Evolutionary conservation across 225 moss, liverwort and hornwort species (phyloP), one percentile per base, ranked within the genome.

Genomic region (Physcomitrellopsis africana): DNA sequence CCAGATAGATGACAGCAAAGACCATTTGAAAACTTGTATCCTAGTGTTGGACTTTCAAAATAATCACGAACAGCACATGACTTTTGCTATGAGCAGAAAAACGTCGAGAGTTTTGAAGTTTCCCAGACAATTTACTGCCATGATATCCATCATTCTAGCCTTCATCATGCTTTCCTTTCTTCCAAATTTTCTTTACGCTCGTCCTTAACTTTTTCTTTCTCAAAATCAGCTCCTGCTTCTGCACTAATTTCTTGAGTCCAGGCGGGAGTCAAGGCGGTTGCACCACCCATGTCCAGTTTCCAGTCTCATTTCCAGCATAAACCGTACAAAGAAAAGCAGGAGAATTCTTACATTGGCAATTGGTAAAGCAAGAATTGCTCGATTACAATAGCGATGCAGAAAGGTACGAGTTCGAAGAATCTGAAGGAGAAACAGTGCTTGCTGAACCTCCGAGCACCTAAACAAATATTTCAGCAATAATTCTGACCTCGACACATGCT

Each of bases 171-270:
- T 66, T 62, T 9, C 32, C 53, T n/a, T 65, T 46, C 57, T 65
- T 75, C 22, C 67, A 65, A 0, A 70, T 77, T 67, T 83, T 86
- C 60, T 32, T 74, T 14, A 51, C 26, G n/a, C 68, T 72, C 77
- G 59, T 69, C 23, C 52, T 32, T 14, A 37, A 83, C 83, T 11
- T 77, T 70, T 18, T 89, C 84, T 13, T 78, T 70, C 5, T 80
- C 74, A 49, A 89, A 89, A 51, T 89, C 86, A 27, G 77, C 77
- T 41, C 86, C 89, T 64, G 89, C 86, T 74, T 84, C 77, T 20
- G 66, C 73, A 11, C 81, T 75, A 10, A 72, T 79, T 27, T 84
- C 80, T 24, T 72, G 74, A 20, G 84, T 70, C 73, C 84, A 84
- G n/a, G 82, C 72, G 43, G 77, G 80, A 23, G 89, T 86, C 54